A percentile compares a stretch with the other conserved stretches of the same genome.
These are phyloP conservation scores for Cryptococcus amylolentus DNA, from an alignment of 1,284 basidiomycete genomes.

Conservation along the genomic window DNA sequence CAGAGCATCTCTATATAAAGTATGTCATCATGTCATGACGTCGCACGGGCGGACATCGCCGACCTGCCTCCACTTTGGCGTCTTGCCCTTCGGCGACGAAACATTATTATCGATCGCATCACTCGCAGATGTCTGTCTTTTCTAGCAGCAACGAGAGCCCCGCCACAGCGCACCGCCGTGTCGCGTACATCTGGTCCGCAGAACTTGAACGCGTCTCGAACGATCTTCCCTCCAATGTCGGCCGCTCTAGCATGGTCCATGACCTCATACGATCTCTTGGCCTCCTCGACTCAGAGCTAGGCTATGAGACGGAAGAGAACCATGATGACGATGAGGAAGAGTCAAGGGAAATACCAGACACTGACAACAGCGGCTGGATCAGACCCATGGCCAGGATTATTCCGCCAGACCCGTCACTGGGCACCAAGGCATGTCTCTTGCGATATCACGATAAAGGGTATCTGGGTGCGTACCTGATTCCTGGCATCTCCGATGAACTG, in stretches of 20 bases:
- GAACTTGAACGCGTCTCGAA: conserved; percentile 34
- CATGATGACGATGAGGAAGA: not conserved
- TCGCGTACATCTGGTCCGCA: conserved; percentile 38
- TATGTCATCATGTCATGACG: not conserved
- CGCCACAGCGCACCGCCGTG: not conserved
- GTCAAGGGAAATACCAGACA: not conserved
- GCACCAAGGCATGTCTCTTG: conserved; percentile 36
- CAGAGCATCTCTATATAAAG: not conserved
- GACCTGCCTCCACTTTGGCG: not conserved
- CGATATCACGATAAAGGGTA: conserved; percentile 51
- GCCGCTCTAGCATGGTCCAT: conserved; percentile 77
- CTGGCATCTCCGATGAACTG: not conserved
- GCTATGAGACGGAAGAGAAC: not conserved
- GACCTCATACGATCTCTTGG: conserved; percentile 62
- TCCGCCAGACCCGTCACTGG: conserved; percentile 24
- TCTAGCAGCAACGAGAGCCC: too few species aligned
- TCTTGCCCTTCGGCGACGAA: not conserved
- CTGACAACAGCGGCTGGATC: not conserved
- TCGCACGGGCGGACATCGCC: not conserved
- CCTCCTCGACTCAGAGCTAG: conserved; percentile 50
- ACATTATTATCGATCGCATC: too few species aligned
- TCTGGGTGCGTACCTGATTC: conserved; percentile 34
- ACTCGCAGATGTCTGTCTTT: too few species aligned
- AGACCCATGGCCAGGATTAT: conserved; percentile 7
- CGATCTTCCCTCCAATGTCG: conserved; percentile 73